Evolutionary conservation across 768 basidiomycete species (phyloP).

Genomic region (Dentipellis sp.): DNA sequence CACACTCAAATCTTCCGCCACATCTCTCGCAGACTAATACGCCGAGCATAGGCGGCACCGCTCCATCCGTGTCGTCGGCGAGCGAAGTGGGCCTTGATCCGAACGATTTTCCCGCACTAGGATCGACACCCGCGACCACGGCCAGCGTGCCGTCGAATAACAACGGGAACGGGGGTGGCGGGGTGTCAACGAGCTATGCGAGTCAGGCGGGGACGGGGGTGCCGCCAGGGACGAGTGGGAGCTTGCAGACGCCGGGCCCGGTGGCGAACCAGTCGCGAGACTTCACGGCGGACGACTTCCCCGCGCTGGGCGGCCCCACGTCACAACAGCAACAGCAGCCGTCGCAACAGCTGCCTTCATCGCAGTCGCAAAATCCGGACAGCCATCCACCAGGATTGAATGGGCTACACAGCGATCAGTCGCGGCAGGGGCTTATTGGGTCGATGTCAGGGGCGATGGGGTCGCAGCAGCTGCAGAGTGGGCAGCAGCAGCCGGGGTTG

Average conservation of each 20-base stretch:
- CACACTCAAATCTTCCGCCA: conserved; percentile 42
- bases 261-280: conserved; percentile 39
- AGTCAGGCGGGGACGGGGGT: conserved; percentile 70
- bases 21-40: conserved; percentile 45
- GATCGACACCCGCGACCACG: conserved; percentile 43
- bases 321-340: conserved; percentile 30
- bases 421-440: conserved; percentile 36
- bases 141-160: conserved; percentile 28
- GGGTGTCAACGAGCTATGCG: conserved; percentile 60
- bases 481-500: conserved; percentile 54
- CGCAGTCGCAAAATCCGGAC: conserved; percentile 23
- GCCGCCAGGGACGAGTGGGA: conserved; percentile 30
- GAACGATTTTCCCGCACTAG: conserved; percentile 84
- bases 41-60: conserved; percentile 30
- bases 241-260: conserved; percentile 21
- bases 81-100: conserved; percentile 77
- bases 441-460: background rate
- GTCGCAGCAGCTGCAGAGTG: conserved; percentile 21
- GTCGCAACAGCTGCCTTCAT: conserved; percentile 21
- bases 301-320: conserved; percentile 63
- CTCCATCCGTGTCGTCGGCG: conserved; percentile 54
- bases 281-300: conserved; percentile 86
- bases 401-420: conserved; percentile 43
- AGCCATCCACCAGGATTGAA: conserved; percentile 72
- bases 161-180: conserved; percentile 17